These are phyloP conservation scores for Austroboletus festivus DNA, from an alignment of 768 basidiomycete species.

Conservation along the genomic window DNA sequence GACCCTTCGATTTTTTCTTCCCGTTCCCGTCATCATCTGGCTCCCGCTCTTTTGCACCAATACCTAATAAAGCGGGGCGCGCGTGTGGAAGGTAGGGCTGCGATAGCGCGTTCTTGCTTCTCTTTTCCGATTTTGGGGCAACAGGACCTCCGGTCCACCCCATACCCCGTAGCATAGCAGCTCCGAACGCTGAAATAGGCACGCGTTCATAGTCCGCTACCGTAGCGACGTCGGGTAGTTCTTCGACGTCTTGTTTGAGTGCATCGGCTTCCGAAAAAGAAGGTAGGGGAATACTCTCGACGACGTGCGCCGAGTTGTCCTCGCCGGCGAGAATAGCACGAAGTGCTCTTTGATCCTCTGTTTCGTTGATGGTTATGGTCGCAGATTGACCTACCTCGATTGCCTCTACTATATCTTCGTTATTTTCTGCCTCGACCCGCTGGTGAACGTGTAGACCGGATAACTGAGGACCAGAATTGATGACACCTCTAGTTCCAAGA, in stretches of 20 bases:
- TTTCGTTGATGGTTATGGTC: conserved; percentile 29
- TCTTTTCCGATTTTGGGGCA: too few relatives aligned
- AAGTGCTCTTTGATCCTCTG: conserved; percentile 78
- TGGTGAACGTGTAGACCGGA: conserved; percentile 55
- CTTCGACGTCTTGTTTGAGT: conserved; percentile 76
- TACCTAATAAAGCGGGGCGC: conserved; percentile 84
- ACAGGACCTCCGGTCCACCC: conserved; percentile 87
- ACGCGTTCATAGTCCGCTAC: conserved; percentile 87
- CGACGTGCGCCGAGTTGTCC: conserved; percentile 33
- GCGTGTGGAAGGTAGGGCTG: conserved; percentile 81
- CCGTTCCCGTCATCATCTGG: conserved; percentile 65
- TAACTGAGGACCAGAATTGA: conserved; percentile 72
- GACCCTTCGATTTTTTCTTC: conserved; percentile 45
- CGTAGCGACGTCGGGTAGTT: conserved; percentile 72
- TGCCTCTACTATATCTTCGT: background rate
- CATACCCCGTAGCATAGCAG: conserved; percentile 93
- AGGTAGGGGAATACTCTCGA: conserved; percentile 62
- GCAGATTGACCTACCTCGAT: background rate
- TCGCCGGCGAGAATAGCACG: conserved; percentile 68
- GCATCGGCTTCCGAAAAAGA: conserved; percentile 81
- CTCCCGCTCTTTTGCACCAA: conserved; percentile 89
- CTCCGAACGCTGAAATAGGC: conserved; percentile 90
- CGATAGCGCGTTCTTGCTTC: conserved; percentile 46
- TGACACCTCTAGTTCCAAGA: conserved; percentile 67
- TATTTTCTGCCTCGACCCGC: background rate